Base-by-base conservation (phyloP, 805 yeast species). In the Ogataea pignaliae region DNA sequence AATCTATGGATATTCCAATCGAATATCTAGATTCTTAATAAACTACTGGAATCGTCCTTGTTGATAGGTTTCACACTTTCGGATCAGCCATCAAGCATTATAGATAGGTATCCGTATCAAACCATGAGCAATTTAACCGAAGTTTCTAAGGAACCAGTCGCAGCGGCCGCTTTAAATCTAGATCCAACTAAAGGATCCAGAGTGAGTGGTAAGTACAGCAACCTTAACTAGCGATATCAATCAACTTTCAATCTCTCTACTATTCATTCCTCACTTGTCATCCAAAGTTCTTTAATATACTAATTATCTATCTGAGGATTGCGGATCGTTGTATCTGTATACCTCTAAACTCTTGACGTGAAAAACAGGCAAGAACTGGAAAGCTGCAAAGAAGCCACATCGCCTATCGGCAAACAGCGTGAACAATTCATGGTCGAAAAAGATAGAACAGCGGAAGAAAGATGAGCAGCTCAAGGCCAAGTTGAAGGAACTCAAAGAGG, bases 281-380 rank as follows among this genome's bases (percentile, higher is more conserved):
- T 21, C 7, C 4, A 21, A 7, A 7, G 26, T 7, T 21, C 26
- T 21, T 21, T 21, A 7, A 21, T 21, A 11, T 33, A 35, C 13
- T 21, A 39, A 39, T 16, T 21, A 5, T 21, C 7, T 7, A 31
- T 30, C n/a, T 16, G 46, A 13, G 35, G 34, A 13, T 26, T 39
- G 28, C 43, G 41, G 37, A 44, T 39, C n/a, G 7, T 16, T 34
- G 17, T 47, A 47, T n/a, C n/a, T n/a, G n/a, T n/a, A n/a, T n/a
- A n/a, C n/a, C 2, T 76, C 70, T 53, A 84, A 84, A 4, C 36
- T 66, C 9, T 21, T 9, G 3, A 38, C 11, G 61, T 78, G 45
- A 76, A n/a, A 76, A 75, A 59, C n/a, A 57, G 88, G 88, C 33
- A 85, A 85, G 59, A 70, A 74, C 35, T 86, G 90, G 90, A 86